Evolutionary conservation across 2,329 filamentous ascomycete species (phyloP), one percentile per base, ranked within the genome.

Genomic region (Penicillium sclerotiorum): DNA sequence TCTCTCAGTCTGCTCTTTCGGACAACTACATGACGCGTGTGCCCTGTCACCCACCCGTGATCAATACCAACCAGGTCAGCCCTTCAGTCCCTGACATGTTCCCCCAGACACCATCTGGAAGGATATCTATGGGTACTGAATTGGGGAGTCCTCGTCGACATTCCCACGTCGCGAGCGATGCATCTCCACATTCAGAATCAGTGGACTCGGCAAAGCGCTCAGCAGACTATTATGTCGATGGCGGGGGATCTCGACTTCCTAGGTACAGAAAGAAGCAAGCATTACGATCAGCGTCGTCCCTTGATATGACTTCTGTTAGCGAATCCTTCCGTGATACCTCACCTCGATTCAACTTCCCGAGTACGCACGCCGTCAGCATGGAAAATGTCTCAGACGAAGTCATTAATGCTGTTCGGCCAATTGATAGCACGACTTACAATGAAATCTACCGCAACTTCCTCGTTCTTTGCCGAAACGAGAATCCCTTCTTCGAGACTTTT

Each of bases 401-500:
- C 9, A 18, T 32, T 2, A 43, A 36, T 20, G 37, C 27, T 1
- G 43, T 47, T 15, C 58, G 28, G 20, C 52, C 52, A 7, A 60
- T 72, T 35, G 57, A 65, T 15, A 6, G 49, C 17, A 48, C 50
- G 11, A 63, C 51, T 9, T 69, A 73, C 36, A 58, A 66, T 17
- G 52, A 51, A 22, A 63, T 73, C 12, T 52, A 63, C 33, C 49
- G 50, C 13, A 53, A 59, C n/a, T 73, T 73, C 25, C 45, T 61
- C 23, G 54, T 53, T 8, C 40, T 72, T 11, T 73, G 71, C 45
- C 55, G 62, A 42, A 61, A 49, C 8, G 57, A 68, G 4, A 66
- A 60, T 41, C 52, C 61, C 4, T 53, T 70, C n/a, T 69, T 63
- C 40, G 43, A 55, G 5, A 50, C 56, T n/a, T 73, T 71, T 38